Percentiles rank a stretch among this genome's conserved stretches.
Evolutionary conservation across 176 grass and related monocot genomes (phyloP).

Genomic region (Juncus effusus): DNA sequence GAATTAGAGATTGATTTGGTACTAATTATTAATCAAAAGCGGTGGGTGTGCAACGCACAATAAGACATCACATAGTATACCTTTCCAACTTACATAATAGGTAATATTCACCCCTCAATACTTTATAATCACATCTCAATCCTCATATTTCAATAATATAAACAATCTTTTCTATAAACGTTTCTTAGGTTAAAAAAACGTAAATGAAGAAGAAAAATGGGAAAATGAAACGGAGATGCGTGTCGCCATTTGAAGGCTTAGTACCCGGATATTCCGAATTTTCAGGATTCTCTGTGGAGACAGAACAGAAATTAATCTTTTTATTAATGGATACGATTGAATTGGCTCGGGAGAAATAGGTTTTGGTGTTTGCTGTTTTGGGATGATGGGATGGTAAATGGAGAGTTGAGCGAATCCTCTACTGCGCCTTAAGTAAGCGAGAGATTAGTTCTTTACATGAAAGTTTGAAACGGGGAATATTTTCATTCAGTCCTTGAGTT

Average conservation of each 20-base stretch:
- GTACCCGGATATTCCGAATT: background rate
- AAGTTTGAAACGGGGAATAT: background rate
- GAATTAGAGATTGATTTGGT: no score
- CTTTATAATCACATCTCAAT: background rate
- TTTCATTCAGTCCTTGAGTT: conserved; percentile 6
- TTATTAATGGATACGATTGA: background rate
- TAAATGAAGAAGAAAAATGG: background rate
- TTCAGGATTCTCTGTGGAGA: background rate
- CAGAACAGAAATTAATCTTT: background rate
- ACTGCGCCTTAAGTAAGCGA: background rate
- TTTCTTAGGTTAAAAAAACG: background rate
- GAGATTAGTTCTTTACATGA: background rate
- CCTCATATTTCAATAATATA: background rate
- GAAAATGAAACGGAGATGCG: background rate
- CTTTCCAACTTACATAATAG: background rate
- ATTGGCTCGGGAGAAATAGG: background rate
- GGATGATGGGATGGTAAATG: conserved; percentile 1
- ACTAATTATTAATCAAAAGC: no score
- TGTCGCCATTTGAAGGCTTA: conserved; percentile 1
- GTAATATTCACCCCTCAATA: background rate
- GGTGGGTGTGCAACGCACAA: no score
- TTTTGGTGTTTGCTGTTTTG: conserved; percentile 7
- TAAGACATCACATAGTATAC: background rate
- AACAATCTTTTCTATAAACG: background rate
- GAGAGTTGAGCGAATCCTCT: conserved; percentile 11